Conservation (phyloP, 768 basidiomycete genomes). For the Phallus indusiatus region DNA sequence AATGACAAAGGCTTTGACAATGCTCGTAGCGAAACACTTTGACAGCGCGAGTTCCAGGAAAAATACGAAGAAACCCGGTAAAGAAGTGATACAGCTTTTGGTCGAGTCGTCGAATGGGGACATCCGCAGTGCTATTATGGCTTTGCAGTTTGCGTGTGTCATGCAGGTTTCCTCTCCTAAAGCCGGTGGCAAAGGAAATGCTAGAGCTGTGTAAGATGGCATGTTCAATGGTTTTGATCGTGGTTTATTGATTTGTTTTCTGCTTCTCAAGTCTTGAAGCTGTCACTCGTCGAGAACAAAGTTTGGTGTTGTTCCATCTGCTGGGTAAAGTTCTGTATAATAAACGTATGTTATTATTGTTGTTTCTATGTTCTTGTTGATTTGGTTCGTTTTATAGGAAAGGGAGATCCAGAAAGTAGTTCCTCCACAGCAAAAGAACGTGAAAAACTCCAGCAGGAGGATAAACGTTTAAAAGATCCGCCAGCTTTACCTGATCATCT, state of each 20-base stretch:
- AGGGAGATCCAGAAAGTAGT: conserved; percentile 54
- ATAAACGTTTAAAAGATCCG: conserved; percentile 44
- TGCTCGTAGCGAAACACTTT: conserved; percentile 43
- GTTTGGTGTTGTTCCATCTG: conserved; percentile 81
- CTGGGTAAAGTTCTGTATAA: conserved; percentile 93
- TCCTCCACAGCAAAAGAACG: conserved; percentile 55
- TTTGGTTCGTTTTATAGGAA: conserved; percentile 39
- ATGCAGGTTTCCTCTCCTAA: conserved; percentile 21
- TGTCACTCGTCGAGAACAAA: conserved; percentile 76
- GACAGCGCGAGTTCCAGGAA: conserved; percentile 17
- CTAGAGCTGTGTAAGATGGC: conserved; percentile 23
- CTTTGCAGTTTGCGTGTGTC: conserved; percentile 76
- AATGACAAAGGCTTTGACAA: conserved; percentile 67
- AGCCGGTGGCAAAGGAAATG: conserved; percentile 14
- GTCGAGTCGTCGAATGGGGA: conserved; percentile 82
- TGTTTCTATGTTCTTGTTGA: not conserved
- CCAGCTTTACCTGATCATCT: conserved; percentile 52
- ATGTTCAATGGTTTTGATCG: not conserved
- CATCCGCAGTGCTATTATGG: conserved; percentile 88
- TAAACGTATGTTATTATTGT: conserved; percentile 53
- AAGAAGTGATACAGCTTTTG: conserved; percentile 64
- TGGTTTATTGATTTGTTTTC: not conserved
- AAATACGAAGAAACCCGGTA: conserved; percentile 34
- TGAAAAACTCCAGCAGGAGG: conserved; percentile 48
- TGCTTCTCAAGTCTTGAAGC: conserved; percentile 45